phyloP scores from a whole-genome alignment of 31 red algal species.

The Odonthalia washingtoniensis region DNA sequence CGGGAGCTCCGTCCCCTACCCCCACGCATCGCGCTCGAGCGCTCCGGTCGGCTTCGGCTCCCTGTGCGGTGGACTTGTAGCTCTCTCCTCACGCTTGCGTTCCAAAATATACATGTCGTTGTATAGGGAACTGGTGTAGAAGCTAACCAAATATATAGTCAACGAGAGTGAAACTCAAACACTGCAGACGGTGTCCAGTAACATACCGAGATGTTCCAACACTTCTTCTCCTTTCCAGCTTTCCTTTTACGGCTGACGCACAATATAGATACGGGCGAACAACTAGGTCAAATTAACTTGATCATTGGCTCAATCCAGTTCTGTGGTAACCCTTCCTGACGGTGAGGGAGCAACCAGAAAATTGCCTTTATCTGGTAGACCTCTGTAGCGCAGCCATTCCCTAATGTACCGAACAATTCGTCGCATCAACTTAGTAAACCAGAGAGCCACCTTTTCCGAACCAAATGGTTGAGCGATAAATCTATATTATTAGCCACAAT shows the following conservation, averaged over 20 bases:
- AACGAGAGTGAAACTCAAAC: not conserved
- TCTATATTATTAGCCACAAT: slow-evolving; percentile 16
- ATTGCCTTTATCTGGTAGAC: slow-evolving; percentile 20
- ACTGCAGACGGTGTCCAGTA: slow-evolving; percentile 33
- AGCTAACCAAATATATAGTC: not conserved
- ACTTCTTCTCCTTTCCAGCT: not conserved
- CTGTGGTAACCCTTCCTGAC: not conserved
- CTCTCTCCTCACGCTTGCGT: not conserved
- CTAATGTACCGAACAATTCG: not conserved
- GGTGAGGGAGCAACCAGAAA: slow-evolving; percentile 13
- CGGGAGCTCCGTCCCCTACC: too few species aligned
- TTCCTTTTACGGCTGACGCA: slow-evolving; percentile 3
- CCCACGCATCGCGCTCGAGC: too few species aligned
- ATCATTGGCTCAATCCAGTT: not conserved
- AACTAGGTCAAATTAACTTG: not conserved
- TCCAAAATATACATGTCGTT: not conserved
- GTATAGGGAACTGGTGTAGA: not conserved
- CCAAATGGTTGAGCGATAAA: slow-evolving; percentile 32
- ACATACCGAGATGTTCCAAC: slow-evolving; percentile 22
- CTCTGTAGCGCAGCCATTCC: slow-evolving; percentile 15
- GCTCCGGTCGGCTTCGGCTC: too few species aligned
- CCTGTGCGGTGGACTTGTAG: not conserved
- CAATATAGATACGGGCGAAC: slow-evolving; percentile 7
- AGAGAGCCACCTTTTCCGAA: slow-evolving; percentile 2
- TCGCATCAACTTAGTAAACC: slow-evolving; percentile 24